Percentiles rank a stretch among this genome's conserved stretches.
Evolutionary conservation across 176 grass and related monocot species (phyloP).

Genomic region (Luzula sylvatica): DNA sequence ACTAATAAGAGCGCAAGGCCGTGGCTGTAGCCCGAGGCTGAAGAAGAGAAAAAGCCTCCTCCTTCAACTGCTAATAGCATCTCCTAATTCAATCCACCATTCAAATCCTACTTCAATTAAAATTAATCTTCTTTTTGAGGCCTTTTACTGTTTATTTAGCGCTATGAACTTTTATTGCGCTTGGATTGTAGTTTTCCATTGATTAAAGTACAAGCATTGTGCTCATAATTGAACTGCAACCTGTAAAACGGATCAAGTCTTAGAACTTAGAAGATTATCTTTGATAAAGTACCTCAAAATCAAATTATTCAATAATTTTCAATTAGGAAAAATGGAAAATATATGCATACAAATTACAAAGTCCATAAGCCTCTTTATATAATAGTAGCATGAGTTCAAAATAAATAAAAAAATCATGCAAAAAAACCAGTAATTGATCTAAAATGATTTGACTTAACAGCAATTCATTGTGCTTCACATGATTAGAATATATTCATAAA

Average conservation of each 20-base stretch:
- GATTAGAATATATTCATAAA: neutral
- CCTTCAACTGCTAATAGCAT: slow-evolving; percentile 99
- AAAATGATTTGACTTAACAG: neutral
- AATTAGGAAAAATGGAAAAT: too few species aligned
- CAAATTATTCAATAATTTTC: too few species aligned
- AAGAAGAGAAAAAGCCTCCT: slow-evolving; percentile 94
- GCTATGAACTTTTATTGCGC: neutral
- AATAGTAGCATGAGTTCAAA: neutral
- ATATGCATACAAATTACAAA: neutral
- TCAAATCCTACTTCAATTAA: slow-evolving; percentile 29
- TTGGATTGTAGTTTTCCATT: neutral
- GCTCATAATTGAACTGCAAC: too few species aligned
- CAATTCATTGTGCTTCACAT: neutral
- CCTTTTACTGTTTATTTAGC: neutral
- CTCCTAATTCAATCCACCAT: slow-evolving; percentile 68
- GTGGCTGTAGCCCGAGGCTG: slow-evolving; percentile 90
- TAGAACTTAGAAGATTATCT: too few species aligned
- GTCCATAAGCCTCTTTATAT: neutral
- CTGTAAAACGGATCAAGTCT: too few species aligned
- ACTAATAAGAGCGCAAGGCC: slow-evolving; percentile 87
- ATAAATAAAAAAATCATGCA: neutral
- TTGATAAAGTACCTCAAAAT: too few species aligned
- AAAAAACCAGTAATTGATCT: neutral
- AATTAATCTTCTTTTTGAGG: neutral
- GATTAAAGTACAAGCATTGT: neutral